phyloP scores from a whole-genome alignment of 2,329 filamentous ascomycete genomes.

The Phoma sp. region DNA sequence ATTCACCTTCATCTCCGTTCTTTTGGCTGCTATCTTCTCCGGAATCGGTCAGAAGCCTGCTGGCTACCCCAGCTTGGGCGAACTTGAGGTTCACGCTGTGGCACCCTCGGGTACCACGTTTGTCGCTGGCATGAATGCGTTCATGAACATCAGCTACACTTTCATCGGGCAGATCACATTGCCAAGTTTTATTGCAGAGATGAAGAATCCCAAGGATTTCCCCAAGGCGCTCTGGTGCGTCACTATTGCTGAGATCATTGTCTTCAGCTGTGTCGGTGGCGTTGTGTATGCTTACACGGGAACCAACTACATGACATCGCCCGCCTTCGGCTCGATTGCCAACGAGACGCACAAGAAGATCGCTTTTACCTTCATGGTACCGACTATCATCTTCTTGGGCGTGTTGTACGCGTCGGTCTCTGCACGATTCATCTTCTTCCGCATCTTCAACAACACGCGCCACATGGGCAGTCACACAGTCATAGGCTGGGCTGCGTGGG shows the following conservation, averaged over 20 bases:
- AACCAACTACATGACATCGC: slow-evolving; percentile 84
- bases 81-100: slow-evolving; percentile 71
- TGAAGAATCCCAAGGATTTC: slow-evolving; percentile 81
- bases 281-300: slow-evolving; percentile 88
- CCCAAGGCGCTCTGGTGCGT: slow-evolving; percentile 92
- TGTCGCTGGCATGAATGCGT: slow-evolving; percentile 81
- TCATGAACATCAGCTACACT: slow-evolving; percentile 94
- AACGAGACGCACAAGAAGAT: slow-evolving; percentile 81
- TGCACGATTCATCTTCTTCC: slow-evolving; percentile 90
- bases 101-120: slow-evolving; percentile 77
- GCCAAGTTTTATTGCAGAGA: slow-evolving; percentile 93
- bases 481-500: slow-evolving; percentile 81
- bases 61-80: slow-evolving; percentile 63
- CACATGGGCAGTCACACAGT: slow-evolving; percentile 84
- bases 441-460: slow-evolving; percentile 76
- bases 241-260: slow-evolving; percentile 83
- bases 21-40: slow-evolving; percentile 83
- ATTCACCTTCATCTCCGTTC: slow-evolving; percentile 88
- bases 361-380: slow-evolving; percentile 93
- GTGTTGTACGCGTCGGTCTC: slow-evolving; percentile 91
- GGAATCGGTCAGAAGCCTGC: slow-evolving; percentile 77
- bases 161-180: slow-evolving; percentile 96
- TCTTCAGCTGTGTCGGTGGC: slow-evolving; percentile 82
- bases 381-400: slow-evolving; percentile 89
- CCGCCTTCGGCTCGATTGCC: slow-evolving; percentile 83